phyloP scores from a whole-genome alignment of 2,329 filamentous ascomycete species.

The Alternaria metachromatica region DNA sequence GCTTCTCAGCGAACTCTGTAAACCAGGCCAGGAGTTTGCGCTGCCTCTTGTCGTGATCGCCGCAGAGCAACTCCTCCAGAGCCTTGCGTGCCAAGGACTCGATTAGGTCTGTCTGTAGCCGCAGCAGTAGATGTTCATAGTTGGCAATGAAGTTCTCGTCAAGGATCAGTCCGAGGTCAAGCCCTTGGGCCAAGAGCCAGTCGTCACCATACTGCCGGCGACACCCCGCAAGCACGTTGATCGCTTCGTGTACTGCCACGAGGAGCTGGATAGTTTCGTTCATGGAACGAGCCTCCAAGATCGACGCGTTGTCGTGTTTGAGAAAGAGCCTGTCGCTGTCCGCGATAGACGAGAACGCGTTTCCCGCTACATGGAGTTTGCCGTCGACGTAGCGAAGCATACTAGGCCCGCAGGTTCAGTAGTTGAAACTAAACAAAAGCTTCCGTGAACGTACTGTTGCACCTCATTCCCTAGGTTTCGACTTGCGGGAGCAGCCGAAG shows the following conservation, averaged over 20 bases:
- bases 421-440: constrained; percentile 41
- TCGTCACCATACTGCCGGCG: constrained; percentile 36
- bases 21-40: constrained; percentile 48
- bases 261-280: constrained; percentile 37
- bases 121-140: constrained; percentile 52
- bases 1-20: constrained; percentile 50
- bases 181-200: constrained; percentile 42
- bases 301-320: constrained; percentile 38
- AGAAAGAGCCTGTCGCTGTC: constrained; percentile 45
- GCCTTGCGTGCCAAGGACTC: constrained; percentile 38
- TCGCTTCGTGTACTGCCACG: constrained; percentile 40
- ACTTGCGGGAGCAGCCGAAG: constrained; percentile 28
- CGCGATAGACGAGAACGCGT: constrained; percentile 39
- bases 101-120: constrained; percentile 47
- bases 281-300: constrained; percentile 39
- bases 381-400: constrained; percentile 39
- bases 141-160: constrained; percentile 52
- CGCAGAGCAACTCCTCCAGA: constrained; percentile 36
- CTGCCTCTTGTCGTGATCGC: constrained; percentile 42
- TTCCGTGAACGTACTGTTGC: constrained; percentile 46
- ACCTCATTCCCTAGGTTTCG: constrained; percentile 42
- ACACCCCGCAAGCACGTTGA: constrained; percentile 36
- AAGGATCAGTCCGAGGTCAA: constrained; percentile 35
- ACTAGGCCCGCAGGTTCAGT: constrained; percentile 40
- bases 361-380: constrained; percentile 15